Base-by-base conservation (phyloP, 805 yeast genomes). In the Candida palmyrensis region DNA sequence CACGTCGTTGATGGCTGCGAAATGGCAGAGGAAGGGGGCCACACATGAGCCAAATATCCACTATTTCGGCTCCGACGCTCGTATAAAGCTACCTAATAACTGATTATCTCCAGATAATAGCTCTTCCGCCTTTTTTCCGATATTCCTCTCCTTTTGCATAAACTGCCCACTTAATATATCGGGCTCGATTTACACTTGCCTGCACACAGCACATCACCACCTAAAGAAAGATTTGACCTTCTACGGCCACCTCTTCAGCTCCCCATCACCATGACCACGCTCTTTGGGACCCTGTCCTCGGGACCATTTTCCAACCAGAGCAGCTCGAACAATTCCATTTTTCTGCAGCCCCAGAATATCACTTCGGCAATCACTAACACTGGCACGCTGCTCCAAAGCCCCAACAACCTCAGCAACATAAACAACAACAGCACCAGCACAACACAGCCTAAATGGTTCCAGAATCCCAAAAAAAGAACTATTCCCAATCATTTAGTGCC, bases 401-500 rank as follows among this genome's bases (percentile, higher is more conserved):
- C 6, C 25, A n/a, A n/a, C 9, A 18, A 6, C 16, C 14, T 18
- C 6, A 20, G 9, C 11, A 10, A 17, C 24, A 18, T n/a, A 18
- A 29, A 29, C 22, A 19, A 11, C 37, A 36, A 32, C 30, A n/a
- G n/a, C n/a, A 13, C 33, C 30, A 23, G 27, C 34, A 23, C 30
- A 36, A 21, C 23, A 21, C 51, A 50, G 32, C 68, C 68, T 7
- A 30, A 50, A n/a, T 63, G 72, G 71, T 50, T 55, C 36, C 57
- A 54, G 25, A 50, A 62, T 30, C 44, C 56, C 15, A 50, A 53
- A 31, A 55, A 51, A 33, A 44, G 70, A 33, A 55, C 59, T 8
- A 63, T 66, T 29, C 68, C 68, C 18, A 66, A 63, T 35, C 71
- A 66, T 33, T 53, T 66, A 32, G 60, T 59, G 8, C 58, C 70